Percentiles rank a stretch among this genome's conserved stretches.
These are phyloP conservation scores for Pseudocercospora eumusae DNA, from an alignment of 2,329 filamentous ascomycete species.

Conservation along the genomic window DNA sequence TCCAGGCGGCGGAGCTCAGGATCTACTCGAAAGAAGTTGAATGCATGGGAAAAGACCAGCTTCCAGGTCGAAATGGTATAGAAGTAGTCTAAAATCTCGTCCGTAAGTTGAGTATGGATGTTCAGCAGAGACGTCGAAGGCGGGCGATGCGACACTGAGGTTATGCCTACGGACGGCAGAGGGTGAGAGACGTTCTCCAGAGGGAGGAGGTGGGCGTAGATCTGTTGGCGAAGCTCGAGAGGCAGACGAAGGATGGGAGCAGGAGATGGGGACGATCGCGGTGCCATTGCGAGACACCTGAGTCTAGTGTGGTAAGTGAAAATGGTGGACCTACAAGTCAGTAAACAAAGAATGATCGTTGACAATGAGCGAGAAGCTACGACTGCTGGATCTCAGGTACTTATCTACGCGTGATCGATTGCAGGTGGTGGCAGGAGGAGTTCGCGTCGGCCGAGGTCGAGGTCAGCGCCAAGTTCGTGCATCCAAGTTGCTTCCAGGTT, in stretches of 20 bases:
- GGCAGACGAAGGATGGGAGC: slow-evolving; percentile 42
- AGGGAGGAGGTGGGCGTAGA: slow-evolving; percentile 45
- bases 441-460: background rate
- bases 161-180: slow-evolving; percentile 39
- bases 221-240: slow-evolving; percentile 47
- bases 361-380: background rate
- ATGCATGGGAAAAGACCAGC: slow-evolving; percentile 41
- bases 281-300: background rate
- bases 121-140: slow-evolving; percentile 32
- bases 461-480: background rate
- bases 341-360: background rate
- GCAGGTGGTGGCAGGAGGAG: background rate
- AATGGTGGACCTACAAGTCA: background rate
- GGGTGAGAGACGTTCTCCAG: slow-evolving; percentile 33
- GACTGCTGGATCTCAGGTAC: background rate
- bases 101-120: slow-evolving; percentile 33
- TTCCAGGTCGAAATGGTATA: slow-evolving; percentile 39
- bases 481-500: background rate
- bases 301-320: background rate
- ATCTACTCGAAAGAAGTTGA: slow-evolving; percentile 43
- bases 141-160: slow-evolving; percentile 37
- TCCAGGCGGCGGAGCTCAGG: slow-evolving; percentile 36
- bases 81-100: slow-evolving; percentile 38
- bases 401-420: background rate
- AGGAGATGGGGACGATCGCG: background rate